Base-by-base conservation (phyloP, 1,284 basidiomycete species). In the Fistulinella staudtii region DNA sequence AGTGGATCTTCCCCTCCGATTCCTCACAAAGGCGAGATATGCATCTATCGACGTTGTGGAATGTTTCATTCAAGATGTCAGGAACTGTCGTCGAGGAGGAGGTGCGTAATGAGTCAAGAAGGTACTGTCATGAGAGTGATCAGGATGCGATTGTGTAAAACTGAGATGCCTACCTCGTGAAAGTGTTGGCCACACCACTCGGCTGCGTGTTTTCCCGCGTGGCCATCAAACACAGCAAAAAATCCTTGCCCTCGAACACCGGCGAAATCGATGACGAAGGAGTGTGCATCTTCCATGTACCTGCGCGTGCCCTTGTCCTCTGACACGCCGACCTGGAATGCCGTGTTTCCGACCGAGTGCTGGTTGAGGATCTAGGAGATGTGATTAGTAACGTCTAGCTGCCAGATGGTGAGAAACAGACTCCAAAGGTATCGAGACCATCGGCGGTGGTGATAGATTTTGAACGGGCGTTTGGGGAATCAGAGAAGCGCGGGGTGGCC, bases 161-260 rank as follows among this genome's bases (percentile, higher is more conserved):
- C 15, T 15, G 36, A 21, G 24, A 27, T 17, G 44, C 37, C 22
- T 61, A 91, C 91, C 72, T 93, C 80, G 64, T 98, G 93, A 68
- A 99, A 98, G 67, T 99, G 85, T 56, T 82, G 77, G 20, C 95
- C 94, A 67, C 96, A 99, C 94, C 94, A 99, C 64, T 99, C 96
- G 17, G 96, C 96, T 17, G 95, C 93, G 60, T 97, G 91, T 64
- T 97, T 98, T 17, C 96, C 96, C 0, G 96, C 96, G 63, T 99
- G 96, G 3, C 96, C 96, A 58, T 99, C 96, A 60, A 99, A 99
- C 35, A 99, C 84, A 10, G 93, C 93, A 63, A 96, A 98, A 73
- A 96, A 98, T 8, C 93, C 94, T 65, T 99, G 96, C 0, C 95
- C 95, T 36, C 84, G 80, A 11, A 99, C 76, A 27, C 84, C 81